phyloP scores from a whole-genome alignment of 2,329 filamentous ascomycete genomes.

The Trichophaea hybrida region DNA sequence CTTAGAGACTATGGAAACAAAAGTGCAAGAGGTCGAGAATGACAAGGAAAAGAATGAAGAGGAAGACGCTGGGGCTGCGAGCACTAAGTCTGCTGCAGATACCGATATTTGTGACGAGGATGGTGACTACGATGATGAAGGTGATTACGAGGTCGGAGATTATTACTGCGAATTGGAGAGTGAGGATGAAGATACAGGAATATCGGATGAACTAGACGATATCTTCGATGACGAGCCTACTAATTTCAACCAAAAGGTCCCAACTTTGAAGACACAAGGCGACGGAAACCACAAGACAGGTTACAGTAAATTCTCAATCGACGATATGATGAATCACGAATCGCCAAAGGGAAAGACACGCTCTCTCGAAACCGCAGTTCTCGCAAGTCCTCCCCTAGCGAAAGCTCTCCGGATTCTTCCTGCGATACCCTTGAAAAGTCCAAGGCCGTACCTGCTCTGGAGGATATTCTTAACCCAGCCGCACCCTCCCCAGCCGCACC shows the following conservation, averaged over 20 bases:
- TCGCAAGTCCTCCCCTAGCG: neutral
- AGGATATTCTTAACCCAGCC: neutral
- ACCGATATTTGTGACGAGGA: neutral
- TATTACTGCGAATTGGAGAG: neutral
- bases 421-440: no score
- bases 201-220: conserved; percentile 3
- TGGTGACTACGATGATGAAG: neutral
- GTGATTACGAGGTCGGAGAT: neutral
- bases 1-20: no score
- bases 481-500: neutral
- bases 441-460: neutral
- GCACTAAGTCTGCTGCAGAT: neutral
- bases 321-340: conserved; percentile 5
- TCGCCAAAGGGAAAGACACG: neutral
- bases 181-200: neutral
- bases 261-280: neutral
- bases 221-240: conserved; percentile 9
- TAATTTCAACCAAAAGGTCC: neutral
- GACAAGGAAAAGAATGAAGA: neutral
- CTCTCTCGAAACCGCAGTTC: neutral
- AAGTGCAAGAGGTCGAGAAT: no score
- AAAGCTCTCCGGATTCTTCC: neutral
- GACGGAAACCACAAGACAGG: neutral
- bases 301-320: conserved; percentile 16
- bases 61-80: neutral